Base-by-base conservation (phyloP, 345 rosid species). In the Arabidopsis suecica region DNA sequence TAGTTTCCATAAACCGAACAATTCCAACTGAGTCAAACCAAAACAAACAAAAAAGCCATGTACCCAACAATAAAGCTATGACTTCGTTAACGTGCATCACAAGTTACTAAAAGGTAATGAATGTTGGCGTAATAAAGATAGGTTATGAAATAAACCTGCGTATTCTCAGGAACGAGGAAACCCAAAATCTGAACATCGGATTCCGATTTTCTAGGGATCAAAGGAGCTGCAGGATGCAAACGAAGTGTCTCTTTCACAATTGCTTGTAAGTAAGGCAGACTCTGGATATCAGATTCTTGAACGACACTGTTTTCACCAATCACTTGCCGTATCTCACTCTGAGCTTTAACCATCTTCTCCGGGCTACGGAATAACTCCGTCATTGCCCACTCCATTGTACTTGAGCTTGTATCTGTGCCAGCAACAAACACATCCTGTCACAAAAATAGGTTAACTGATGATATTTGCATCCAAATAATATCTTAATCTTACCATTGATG, bases 351-450 rank as follows among this genome's bases (percentile, higher is more conserved):
- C 45, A 82, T 44, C 23, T 40, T 72, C 34, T 76, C 72, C 0
- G 76, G 79, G 22, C 49, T 77, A 3, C 65, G 51, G 4, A 75
- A 1, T 50, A 80, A 44, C 57, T 79, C 84, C 0, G 73, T 7
- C 81, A 81, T 78, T 3, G 57, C 81, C 81, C 81, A 81, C 22
- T 81, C 81, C 59, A 81, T 16, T n/a, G 81, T 73, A 25, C 58
- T 69, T 4, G 84, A 78, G 57, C 36, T 84, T 20, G 88, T 84
- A 23, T 87, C 89, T 0, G 83, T 78, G 0, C 88, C 88, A 0
- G 75, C 91, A 7, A 60, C 14, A 22, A 85, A 82, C 48, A 81
- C 3, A 37, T 81, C 88, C 84, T 84, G 64, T 14, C 34, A 37
- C 33, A 51, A 41, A 25, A 38, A 40, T 4, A 49, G 1, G 23